A percentile compares a stretch with the other conserved stretches of the same genome.
phyloP scores from a whole-genome alignment of 2,329 filamentous ascomycete species.

The Trichoderma brevicompactum region DNA sequence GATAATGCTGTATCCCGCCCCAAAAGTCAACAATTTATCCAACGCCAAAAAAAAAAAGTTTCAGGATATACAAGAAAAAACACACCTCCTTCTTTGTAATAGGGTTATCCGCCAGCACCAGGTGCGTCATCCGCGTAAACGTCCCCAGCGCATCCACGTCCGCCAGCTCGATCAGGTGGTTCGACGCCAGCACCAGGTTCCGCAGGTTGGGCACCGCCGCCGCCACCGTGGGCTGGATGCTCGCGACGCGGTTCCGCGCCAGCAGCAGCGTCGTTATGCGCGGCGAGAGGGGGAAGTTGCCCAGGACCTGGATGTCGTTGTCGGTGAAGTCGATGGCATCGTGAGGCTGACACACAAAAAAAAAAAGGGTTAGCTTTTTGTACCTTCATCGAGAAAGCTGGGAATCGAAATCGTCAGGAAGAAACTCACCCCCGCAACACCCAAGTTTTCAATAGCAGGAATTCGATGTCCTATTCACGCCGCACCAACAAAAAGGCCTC shows the following conservation, averaged over 20 bases:
- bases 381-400: background rate
- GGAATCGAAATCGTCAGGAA: too few species aligned
- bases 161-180: slow-evolving; percentile 80
- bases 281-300: slow-evolving; percentile 90
- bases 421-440: slow-evolving; percentile 80
- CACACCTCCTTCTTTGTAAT: slow-evolving; percentile 89
- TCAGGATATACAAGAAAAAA: slow-evolving; percentile 28
- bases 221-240: slow-evolving; percentile 76
- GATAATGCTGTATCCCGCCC: slow-evolving; percentile 72
- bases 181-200: slow-evolving; percentile 81
- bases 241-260: slow-evolving; percentile 83
- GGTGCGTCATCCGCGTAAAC: slow-evolving; percentile 73
- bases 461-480: slow-evolving; percentile 90
- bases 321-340: slow-evolving; percentile 98
- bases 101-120: slow-evolving; percentile 85
- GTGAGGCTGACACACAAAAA: slow-evolving; percentile 67
- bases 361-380: background rate
- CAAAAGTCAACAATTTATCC: background rate
- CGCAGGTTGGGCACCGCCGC: slow-evolving; percentile 79
- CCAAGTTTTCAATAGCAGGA: slow-evolving; percentile 94
- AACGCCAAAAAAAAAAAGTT: slow-evolving; percentile 7
- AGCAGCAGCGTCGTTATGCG: slow-evolving; percentile 86
- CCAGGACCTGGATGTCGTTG: slow-evolving; percentile 89
- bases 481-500: slow-evolving; percentile 45
- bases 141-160: slow-evolving; percentile 80